phyloP scores from a whole-genome alignment of 768 basidiomycete genomes.

The Pleurotus tuoliensis region DNA sequence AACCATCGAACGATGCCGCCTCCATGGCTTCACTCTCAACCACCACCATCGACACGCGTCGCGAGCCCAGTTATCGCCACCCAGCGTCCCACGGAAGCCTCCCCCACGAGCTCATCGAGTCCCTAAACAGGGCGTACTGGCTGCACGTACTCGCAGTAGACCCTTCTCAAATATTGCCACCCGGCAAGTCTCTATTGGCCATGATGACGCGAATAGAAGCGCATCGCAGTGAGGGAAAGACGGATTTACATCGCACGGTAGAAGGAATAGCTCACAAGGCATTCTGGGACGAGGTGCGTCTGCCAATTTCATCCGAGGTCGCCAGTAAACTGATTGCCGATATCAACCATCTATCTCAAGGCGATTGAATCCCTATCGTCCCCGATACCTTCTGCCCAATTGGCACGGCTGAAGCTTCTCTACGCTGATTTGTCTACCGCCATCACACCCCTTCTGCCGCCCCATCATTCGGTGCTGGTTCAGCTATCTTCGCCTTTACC shows the following conservation, averaged over 20 bases:
- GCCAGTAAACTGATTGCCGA: neutral
- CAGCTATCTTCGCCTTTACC: constrained; percentile 56
- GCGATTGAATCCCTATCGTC: constrained; percentile 53
- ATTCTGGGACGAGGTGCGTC: constrained; percentile 71
- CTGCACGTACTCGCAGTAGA: constrained; percentile 67
- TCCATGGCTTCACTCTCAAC: constrained; percentile 2
- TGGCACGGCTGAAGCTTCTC: constrained; percentile 53
- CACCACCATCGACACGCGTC: neutral
- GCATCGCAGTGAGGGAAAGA: constrained; percentile 11
- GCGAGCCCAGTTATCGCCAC: neutral
- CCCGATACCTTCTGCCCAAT: constrained; percentile 53
- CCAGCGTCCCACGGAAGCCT: constrained; percentile 23
- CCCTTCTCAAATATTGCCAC: constrained; percentile 56
- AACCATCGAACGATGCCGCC: neutral
- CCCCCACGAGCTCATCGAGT: constrained; percentile 52
- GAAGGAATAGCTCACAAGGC: constrained; percentile 56
- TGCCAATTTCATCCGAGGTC: neutral
- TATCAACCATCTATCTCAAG: constrained; percentile 26
- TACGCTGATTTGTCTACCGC: constrained; percentile 50
- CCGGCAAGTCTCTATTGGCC: constrained; percentile 69
- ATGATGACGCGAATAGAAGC: constrained; percentile 40
- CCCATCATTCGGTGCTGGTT: constrained; percentile 43
- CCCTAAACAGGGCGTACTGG: constrained; percentile 59
- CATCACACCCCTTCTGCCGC: constrained; percentile 56
- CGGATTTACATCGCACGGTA: constrained; percentile 34